Evolutionary conservation across 2,329 filamentous ascomycete genomes (phyloP).

Genomic region (Celoporthe dispersa): DNA sequence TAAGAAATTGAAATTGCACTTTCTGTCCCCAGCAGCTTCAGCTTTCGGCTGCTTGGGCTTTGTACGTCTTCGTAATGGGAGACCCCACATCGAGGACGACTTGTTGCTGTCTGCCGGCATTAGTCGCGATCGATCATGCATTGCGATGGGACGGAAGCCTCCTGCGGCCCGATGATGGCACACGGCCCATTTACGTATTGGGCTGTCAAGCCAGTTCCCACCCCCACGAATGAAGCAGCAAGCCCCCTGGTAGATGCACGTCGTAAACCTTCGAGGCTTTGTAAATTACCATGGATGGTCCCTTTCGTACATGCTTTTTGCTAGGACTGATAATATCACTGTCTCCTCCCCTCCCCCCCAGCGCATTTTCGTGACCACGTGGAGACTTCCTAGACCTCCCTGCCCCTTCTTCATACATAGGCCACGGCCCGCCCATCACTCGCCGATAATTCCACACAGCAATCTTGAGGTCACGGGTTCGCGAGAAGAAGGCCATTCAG

Average conservation of each 20-base stretch:
- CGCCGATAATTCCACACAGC: background rate
- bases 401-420: background rate
- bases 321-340: background rate
- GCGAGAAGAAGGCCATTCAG: background rate
- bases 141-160: background rate
- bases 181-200: background rate
- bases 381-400: background rate
- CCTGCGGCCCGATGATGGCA: background rate
- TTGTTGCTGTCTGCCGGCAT: background rate
- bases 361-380: background rate
- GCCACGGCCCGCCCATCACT: background rate
- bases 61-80: background rate
- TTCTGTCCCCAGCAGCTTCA: background rate
- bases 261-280: background rate
- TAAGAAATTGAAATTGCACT: background rate
- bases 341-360: background rate
- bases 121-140: constrained; percentile 4
- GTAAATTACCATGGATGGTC: background rate
- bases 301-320: background rate
- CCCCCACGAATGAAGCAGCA: background rate
- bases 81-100: background rate
- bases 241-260: background rate
- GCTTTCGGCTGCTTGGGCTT: background rate
- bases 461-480: background rate
- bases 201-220: background rate